phyloP scores from a whole-genome alignment of 805 yeast species.

The Wickerhamomyces tratensis region DNA sequence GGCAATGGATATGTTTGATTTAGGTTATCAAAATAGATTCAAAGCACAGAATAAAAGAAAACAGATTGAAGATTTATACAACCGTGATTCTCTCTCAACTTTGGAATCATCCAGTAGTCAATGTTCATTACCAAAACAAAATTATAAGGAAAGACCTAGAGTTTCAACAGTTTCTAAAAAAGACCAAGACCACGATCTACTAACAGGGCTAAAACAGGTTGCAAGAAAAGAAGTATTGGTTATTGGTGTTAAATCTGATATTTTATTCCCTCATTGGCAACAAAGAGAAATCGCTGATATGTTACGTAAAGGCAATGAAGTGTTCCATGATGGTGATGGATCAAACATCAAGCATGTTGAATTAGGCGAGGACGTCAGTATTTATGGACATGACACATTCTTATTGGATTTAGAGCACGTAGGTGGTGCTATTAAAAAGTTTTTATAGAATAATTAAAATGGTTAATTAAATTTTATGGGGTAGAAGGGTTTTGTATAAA shows the following conservation, averaged over 20 bases:
- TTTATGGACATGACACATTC: conserved; percentile 90
- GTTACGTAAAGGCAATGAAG: conserved; percentile 26
- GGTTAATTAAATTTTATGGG: too few species aligned
- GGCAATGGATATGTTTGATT: conserved; percentile 91
- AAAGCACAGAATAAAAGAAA: conserved; percentile 33
- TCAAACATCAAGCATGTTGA: conserved; percentile 54
- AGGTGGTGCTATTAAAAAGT: conserved; percentile 64
- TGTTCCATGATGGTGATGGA: conserved; percentile 23
- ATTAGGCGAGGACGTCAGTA: conserved; percentile 64
- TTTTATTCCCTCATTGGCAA: conserved; percentile 91
- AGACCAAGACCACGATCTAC: conserved; percentile 51
- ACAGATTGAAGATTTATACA: conserved; percentile 24
- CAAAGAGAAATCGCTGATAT: conserved; percentile 71
- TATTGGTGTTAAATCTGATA: conserved; percentile 89
- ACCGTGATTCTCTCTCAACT: conserved; percentile 15
- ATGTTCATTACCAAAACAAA: conserved; percentile 32
- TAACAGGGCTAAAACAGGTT: conserved; percentile 53
- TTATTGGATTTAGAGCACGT: conserved; percentile 69
- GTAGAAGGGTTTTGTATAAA: too few species aligned
- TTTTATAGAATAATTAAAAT: conserved; percentile 25
- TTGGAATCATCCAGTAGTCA: conserved; percentile 11
- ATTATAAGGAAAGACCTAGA: conserved; percentile 39
- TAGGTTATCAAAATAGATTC: conserved; percentile 40
- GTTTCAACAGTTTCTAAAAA: conserved; percentile 40
- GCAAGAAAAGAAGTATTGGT: conserved; percentile 61